Evolutionary conservation across 768 basidiomycete genomes (phyloP).

Genomic region (Leccinum broughii): DNA sequence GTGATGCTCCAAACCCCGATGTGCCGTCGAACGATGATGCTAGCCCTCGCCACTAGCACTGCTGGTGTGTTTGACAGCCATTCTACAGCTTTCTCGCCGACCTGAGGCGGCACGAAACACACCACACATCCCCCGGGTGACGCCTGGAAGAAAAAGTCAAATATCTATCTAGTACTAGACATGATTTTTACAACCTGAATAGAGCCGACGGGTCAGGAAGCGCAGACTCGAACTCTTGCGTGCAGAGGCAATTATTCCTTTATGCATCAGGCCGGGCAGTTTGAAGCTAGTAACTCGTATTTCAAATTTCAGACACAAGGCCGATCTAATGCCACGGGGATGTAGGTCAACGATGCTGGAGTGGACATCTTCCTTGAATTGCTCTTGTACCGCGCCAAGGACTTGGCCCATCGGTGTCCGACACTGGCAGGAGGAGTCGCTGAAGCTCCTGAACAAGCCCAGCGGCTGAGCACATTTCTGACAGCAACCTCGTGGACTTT

Average conservation of each 20-base stretch:
- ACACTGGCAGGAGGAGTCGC: not conserved
- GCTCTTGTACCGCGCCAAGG: not conserved
- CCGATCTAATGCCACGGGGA: not conserved
- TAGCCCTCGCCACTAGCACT: not conserved
- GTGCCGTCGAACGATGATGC: not conserved
- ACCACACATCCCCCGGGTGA: not conserved
- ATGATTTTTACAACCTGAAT: not conserved
- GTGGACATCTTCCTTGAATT: no score
- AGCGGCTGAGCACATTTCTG: not conserved
- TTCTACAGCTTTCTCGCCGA: not conserved
- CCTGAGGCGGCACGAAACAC: not conserved
- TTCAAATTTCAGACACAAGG: not conserved
- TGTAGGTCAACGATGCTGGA: no score
- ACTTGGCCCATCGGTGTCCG: no score
- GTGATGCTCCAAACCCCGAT: not conserved
- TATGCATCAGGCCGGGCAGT: not conserved
- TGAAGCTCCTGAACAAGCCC: not conserved
- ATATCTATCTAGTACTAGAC: not conserved
- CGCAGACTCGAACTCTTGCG: not conserved
- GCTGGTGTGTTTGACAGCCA: not conserved
- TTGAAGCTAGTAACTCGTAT: no score
- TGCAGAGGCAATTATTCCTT: not conserved
- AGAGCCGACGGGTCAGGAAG: not conserved
- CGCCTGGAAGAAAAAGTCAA: not conserved
- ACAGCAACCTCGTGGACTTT: not conserved